These are phyloP conservation scores for Musa balbisiana DNA, from an alignment of 202 grass and related monocot genomes.

Conservation along the genomic window DNA sequence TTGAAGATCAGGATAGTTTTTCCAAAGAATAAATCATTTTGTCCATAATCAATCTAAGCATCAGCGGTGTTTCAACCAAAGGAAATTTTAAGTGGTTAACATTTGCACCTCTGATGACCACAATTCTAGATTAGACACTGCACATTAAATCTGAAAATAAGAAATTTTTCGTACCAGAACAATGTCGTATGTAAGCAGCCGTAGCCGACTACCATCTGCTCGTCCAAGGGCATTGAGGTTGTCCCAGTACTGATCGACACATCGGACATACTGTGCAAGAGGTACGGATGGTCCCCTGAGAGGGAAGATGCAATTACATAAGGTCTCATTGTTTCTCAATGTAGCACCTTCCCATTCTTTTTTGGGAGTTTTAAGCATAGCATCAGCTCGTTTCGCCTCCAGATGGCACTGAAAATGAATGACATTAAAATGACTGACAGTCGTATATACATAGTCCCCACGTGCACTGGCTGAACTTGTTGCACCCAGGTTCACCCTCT, in stretches of 20 bases:
- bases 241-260: constrained; percentile 94
- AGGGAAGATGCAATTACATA: constrained; percentile 98
- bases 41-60: too few relatives aligned
- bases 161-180: constrained; percentile 63
- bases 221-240: constrained; percentile 79
- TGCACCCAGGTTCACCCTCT: constrained; percentile 78
- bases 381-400: constrained; percentile 92
- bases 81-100: too few relatives aligned
- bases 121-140: neutral
- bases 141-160: too few relatives aligned
- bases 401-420: constrained; percentile 98
- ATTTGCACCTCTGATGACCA: too few relatives aligned
- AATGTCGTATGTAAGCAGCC: constrained; percentile 89
- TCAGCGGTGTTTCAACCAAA: too few relatives aligned
- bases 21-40: too few relatives aligned
- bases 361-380: constrained; percentile 83
- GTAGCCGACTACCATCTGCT: constrained; percentile 74
- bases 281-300: constrained; percentile 74
- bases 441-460: constrained; percentile 92
- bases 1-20: too few relatives aligned
- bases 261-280: constrained; percentile 64
- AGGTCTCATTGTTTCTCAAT: constrained; percentile 87
- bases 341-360: constrained; percentile 99
- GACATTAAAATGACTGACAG: constrained; percentile 92
- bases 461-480: constrained; percentile 55